phyloP scores from a whole-genome alignment of 2,329 filamentous ascomycete genomes.

The Cordyceps cateniannulata region DNA sequence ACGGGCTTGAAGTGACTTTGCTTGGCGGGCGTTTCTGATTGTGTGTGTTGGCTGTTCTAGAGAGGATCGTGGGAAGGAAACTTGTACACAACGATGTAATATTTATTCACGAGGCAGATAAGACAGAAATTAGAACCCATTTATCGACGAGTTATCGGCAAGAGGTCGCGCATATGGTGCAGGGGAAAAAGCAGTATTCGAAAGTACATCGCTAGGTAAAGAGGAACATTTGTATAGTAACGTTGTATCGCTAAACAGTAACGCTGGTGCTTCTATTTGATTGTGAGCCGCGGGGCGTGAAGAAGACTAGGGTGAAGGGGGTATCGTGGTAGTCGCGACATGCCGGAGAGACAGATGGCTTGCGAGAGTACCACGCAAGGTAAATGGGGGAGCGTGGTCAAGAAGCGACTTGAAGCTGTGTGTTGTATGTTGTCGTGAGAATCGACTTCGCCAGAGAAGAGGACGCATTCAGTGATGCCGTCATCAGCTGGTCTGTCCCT shows the following conservation, averaged over 20 bases:
- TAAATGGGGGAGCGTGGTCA: too few species aligned
- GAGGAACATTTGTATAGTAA: not conserved
- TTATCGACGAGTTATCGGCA: too few species aligned
- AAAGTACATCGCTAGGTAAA: too few species aligned
- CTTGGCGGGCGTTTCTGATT: not conserved
- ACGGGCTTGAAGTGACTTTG: not conserved
- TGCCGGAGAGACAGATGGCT: not conserved
- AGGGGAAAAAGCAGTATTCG: too few species aligned
- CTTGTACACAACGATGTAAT: not conserved
- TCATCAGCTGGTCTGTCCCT: not conserved
- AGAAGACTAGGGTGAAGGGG: not conserved
- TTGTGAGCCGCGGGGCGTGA: not conserved
- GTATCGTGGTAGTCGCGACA: not conserved
- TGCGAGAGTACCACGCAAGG: not conserved
- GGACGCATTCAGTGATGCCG: too few species aligned
- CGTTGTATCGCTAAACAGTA: not conserved
- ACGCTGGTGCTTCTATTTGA: not conserved
- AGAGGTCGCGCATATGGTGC: too few species aligned
- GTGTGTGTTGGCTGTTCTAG: not conserved
- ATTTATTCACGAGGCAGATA: not conserved
- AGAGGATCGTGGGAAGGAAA: not conserved
- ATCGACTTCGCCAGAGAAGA: too few species aligned
- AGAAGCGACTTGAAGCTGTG: too few species aligned
- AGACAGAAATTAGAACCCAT: not conserved
- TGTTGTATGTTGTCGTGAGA: too few species aligned